Percentiles rank a stretch among this genome's conserved stretches.
phyloP scores from a whole-genome alignment of 2,329 filamentous ascomycete species.

The Diatrype stigma region DNA sequence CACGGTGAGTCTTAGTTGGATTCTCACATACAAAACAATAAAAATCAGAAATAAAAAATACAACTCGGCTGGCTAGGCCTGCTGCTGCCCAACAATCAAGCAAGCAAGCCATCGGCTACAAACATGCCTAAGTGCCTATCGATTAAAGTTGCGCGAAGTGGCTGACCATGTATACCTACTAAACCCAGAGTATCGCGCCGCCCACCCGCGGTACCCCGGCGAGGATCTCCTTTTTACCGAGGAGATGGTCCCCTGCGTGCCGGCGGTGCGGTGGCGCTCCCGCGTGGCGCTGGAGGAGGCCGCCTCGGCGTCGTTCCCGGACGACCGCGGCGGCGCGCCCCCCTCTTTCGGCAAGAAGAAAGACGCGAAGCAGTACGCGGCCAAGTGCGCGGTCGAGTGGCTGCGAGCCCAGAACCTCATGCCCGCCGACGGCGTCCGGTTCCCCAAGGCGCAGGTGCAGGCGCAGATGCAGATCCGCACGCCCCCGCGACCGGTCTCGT shows the following conservation, averaged over 20 bases:
- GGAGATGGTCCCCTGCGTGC: conserved; percentile 8
- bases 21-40: too few species aligned
- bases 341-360: conserved; percentile 45
- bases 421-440: conserved; percentile 12
- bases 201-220: conserved; percentile 7
- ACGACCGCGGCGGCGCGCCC: conserved; percentile 19
- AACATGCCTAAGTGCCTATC: too few species aligned
- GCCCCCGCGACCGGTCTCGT: not conserved
- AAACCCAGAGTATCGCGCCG: conserved; percentile 27
- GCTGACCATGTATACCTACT: conserved; percentile 21
- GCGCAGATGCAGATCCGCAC: not conserved
- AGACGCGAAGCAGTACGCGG: conserved; percentile 51
- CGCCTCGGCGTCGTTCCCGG: conserved; percentile 13
- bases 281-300: conserved; percentile 22
- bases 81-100: not conserved
- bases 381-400: conserved; percentile 42
- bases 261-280: conserved; percentile 19
- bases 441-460: not conserved
- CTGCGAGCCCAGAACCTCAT: conserved; percentile 29
- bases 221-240: conserved; percentile 16
- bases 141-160: too few species aligned
- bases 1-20: conserved; percentile 31
- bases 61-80: too few species aligned
- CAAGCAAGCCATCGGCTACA: conserved; percentile 10
- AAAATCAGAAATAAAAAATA: too few species aligned